These are phyloP conservation scores for Agrocybe pediades DNA, from an alignment of 768 basidiomycete genomes.

Conservation along the genomic window DNA sequence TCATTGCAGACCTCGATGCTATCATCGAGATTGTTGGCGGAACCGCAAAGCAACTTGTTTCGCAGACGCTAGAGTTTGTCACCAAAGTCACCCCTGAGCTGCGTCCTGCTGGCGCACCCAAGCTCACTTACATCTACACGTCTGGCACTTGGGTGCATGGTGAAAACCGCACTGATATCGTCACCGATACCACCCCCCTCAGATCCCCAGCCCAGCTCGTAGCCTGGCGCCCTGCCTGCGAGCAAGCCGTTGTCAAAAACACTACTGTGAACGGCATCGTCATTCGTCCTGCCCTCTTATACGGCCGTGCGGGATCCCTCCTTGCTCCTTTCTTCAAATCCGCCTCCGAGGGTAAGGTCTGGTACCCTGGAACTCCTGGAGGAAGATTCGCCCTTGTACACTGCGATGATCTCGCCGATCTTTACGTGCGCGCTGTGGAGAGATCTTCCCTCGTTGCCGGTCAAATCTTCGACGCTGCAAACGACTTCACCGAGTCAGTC, in stretches of 20 bases:
- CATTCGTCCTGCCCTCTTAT: constrained; percentile 1
- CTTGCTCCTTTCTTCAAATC: constrained; percentile 4
- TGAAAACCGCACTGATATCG: constrained; percentile 1
- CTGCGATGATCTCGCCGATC: constrained; percentile 1
- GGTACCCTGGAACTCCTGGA: constrained; percentile 4
- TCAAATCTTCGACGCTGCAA: constrained; percentile 1
- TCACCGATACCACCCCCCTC: constrained; percentile 2
- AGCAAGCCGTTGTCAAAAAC: background rate
- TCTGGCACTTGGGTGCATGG: constrained; percentile 3
- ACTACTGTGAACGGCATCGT: background rate
- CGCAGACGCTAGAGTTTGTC: background rate
- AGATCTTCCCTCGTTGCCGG: background rate
- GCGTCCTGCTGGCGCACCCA: constrained; percentile 1
- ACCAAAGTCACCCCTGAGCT: background rate
- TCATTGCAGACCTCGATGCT: constrained; percentile 2
- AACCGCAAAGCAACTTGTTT: background rate
- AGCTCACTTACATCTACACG: constrained; percentile 5
- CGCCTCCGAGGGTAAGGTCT: background rate
- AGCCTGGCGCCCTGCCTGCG: constrained; percentile 1
- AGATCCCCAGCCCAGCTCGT: constrained; percentile 1
- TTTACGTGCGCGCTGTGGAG: constrained; percentile 3
- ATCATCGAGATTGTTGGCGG: constrained; percentile 1
- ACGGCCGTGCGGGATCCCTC: constrained; percentile 1
- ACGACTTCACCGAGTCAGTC: background rate
- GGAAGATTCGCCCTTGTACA: constrained; percentile 1